Conservation (phyloP, 2,329 filamentous ascomycete genomes). For the Colletotrichum abscissum region DNA sequence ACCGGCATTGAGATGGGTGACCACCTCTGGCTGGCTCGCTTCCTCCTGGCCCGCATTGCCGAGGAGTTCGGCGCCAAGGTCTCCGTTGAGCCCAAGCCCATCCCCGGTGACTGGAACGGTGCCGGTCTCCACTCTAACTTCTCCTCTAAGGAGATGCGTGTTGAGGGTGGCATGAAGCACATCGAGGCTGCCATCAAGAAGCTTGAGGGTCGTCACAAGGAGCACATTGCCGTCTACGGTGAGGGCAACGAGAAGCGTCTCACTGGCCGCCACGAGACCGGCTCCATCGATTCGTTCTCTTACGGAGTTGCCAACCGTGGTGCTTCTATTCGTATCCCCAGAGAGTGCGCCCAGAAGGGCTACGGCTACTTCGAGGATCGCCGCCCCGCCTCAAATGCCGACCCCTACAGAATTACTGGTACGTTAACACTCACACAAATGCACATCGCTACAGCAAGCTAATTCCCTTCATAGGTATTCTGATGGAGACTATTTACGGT, state of each 20-base stretch:
- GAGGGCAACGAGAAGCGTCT: conserved; percentile 96
- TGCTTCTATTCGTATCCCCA: conserved; percentile 91
- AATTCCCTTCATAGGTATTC: conserved; percentile 7
- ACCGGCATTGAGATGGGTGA: conserved; percentile 92
- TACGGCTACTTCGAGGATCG: conserved; percentile 95
- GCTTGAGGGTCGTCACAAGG: conserved; percentile 79
- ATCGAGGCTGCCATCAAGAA: conserved; percentile 91
- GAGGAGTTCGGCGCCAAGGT: conserved; percentile 98
- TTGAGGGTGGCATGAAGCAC: conserved; percentile 89
- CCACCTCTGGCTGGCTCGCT: conserved; percentile 89
- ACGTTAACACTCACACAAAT: background rate
- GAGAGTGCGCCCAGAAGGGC: conserved; percentile 85
- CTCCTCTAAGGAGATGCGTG: conserved; percentile 88
- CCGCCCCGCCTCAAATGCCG: conserved; percentile 76
- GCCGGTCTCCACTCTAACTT: conserved; percentile 95
- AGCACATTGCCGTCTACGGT: conserved; percentile 94
- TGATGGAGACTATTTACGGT: conserved; percentile 38
- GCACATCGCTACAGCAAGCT: background rate
- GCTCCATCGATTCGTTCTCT: conserved; percentile 90
- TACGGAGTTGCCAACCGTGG: conserved; percentile 97
- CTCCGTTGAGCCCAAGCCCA: conserved; percentile 95
- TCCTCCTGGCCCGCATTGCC: conserved; percentile 87
- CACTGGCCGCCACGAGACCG: conserved; percentile 94
- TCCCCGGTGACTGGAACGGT: conserved; percentile 90
- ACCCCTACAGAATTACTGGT: conserved; percentile 38